These are phyloP conservation scores for Sonneratia alba DNA, from an alignment of 345 rosid genomes.

Conservation along the genomic window DNA sequence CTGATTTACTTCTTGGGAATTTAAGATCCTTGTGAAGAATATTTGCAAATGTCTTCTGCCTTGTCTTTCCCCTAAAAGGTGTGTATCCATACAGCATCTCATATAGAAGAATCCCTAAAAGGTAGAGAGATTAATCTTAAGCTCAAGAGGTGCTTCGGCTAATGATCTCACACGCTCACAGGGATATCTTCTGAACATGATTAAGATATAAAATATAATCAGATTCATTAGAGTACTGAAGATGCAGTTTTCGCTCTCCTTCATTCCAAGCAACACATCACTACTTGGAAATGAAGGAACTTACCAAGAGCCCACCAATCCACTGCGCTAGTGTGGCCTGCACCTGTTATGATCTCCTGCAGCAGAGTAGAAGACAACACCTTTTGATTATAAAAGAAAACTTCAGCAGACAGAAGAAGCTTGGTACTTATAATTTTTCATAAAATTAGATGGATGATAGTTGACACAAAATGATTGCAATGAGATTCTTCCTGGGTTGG, in stretches of 20 bases:
- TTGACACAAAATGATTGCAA: not conserved
- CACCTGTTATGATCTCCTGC: constrained; percentile 84
- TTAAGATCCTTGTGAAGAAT: constrained; percentile 80
- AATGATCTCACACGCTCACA: not conserved
- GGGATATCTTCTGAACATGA: not conserved
- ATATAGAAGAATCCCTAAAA: constrained; percentile 67
- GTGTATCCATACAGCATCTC: constrained; percentile 97
- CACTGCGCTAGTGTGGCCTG: constrained; percentile 93
- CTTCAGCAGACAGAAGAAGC: too few relatives aligned
- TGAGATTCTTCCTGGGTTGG: not conserved
- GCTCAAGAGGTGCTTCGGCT: not conserved
- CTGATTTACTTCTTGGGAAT: constrained; percentile 63
- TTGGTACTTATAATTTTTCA: not conserved
- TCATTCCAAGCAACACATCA: too few relatives aligned
- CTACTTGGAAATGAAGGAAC: not conserved
- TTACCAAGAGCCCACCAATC: constrained; percentile 99
- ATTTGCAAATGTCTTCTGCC: constrained; percentile 89
- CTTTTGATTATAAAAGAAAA: too few relatives aligned
- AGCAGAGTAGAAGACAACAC: not conserved
- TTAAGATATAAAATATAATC: not conserved
- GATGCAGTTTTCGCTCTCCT: too few relatives aligned
- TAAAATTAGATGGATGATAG: not conserved
- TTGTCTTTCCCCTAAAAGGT: constrained; percentile 89
- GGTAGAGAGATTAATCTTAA: not conserved
- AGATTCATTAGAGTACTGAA: too few relatives aligned